Evolutionary conservation across 2,329 filamentous ascomycete genomes (phyloP), one percentile per base, ranked within the genome.

Genomic region (Aspergillus versicolor): DNA sequence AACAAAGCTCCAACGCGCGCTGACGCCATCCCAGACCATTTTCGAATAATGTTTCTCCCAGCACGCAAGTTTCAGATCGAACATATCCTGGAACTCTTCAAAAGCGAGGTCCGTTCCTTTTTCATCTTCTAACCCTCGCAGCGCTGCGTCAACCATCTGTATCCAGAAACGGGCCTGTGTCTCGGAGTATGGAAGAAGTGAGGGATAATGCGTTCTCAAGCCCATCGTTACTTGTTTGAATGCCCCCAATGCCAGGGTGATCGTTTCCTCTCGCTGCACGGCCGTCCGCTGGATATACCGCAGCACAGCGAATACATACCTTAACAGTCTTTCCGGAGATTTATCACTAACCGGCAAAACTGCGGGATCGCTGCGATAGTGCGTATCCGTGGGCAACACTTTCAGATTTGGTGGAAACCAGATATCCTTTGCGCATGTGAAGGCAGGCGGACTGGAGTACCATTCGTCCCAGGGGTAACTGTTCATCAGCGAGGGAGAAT

Each of bases 141-240:
- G n/a, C 21, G 52, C 52, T 30, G 34, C 15, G 2, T 34, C n/a
- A 15, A 54, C 52, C 0, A 54, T 21, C 37, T 48, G 44, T 9
- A 54, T 13, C 52, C 52, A 54, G 17, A 54, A 54, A 17, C 42
- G 42, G 2, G 34, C 21, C 34, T 48, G 52, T 3, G 52, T 54
- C 22, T 54, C 52, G 9, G 52, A 54, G 21, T 48, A 54, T 6
- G 43, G 4, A 1, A 24, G 12, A 19, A 43, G 7, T 1, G n/a
- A 19, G 5, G 44, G n/a, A 22, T 43, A 13, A 6, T 21, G 15
- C 1, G 7, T 30, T 8, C 52, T 24, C 22, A 34, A 9, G 3
- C 52, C 34, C 11, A 54, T 43, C 8, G 27, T 43, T 2, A 15
- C 42, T 17, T 22, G 37, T 37, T 48, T 30, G 12, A 54, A 37